These are phyloP conservation scores for Coleophoma cylindrospora DNA, from an alignment of 2,329 filamentous ascomycete species.

Conservation along the genomic window DNA sequence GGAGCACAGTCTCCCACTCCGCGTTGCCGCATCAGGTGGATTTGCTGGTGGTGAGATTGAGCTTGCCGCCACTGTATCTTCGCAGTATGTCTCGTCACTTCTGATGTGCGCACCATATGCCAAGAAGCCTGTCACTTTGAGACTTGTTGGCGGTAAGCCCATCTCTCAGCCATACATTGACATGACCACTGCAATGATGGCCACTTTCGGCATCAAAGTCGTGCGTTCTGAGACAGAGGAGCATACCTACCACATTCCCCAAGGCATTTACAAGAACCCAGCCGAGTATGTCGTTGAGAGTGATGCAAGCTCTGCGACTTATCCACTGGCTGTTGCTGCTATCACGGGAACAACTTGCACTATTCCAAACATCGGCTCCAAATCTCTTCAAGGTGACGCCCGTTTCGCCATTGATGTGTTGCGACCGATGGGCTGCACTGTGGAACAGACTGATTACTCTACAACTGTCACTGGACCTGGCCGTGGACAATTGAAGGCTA, in stretches of 20 bases:
- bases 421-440: slow-evolving; percentile 86
- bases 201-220: slow-evolving; percentile 79
- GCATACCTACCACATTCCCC: slow-evolving; percentile 91
- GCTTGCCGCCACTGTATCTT: slow-evolving; percentile 90
- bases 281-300: slow-evolving; percentile 87
- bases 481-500: slow-evolving; percentile 64
- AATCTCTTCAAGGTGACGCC: slow-evolving; percentile 90
- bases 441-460: slow-evolving; percentile 77
- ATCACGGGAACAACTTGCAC: slow-evolving; percentile 96
- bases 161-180: slow-evolving; percentile 97
- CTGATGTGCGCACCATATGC: slow-evolving; percentile 97
- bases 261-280: slow-evolving; percentile 78
- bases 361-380: slow-evolving; percentile 90
- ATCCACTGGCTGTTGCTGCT: slow-evolving; percentile 87
- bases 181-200: slow-evolving; percentile 99
- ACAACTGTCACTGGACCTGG: slow-evolving; percentile 92
- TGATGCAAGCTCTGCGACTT: slow-evolving; percentile 95
- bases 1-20: slow-evolving; percentile 76
- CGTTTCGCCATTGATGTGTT: slow-evolving; percentile 89
- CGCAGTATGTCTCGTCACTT: slow-evolving; percentile 97
- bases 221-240: slow-evolving; percentile 70
- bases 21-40: slow-evolving; percentile 76
- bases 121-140: slow-evolving; percentile 85
- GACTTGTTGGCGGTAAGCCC: slow-evolving; percentile 90
- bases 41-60: slow-evolving; percentile 85